These are phyloP conservation scores for Pseudomonodictys pantanalensis DNA, from an alignment of 495 filamentous ascomycete species.

Conservation along the genomic window DNA sequence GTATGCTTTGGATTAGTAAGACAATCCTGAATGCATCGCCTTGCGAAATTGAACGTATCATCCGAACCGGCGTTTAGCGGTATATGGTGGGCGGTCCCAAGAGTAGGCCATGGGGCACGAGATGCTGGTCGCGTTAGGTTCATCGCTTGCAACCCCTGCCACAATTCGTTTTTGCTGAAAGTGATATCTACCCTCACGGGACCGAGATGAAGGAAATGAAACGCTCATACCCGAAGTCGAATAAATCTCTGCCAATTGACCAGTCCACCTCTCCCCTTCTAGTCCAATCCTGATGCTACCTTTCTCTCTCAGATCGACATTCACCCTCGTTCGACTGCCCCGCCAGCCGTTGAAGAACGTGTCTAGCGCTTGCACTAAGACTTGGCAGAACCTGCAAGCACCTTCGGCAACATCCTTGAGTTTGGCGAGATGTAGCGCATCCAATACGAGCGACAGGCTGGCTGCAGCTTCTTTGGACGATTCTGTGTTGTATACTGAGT, in stretches of 20 bases:
- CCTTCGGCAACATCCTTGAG: conserved; percentile 1
- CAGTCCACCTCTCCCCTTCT: conserved; percentile 13
- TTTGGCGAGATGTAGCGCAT: conserved; percentile 12
- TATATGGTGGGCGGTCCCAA: conserved; percentile 28
- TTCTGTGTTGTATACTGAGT: conserved; percentile 13
- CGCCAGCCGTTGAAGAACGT: conserved; percentile 26
- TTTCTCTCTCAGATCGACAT: conserved; percentile 20
- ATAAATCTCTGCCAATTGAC: conserved; percentile 20
- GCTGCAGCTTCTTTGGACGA: not conserved
- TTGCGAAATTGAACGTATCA: conserved; percentile 25
- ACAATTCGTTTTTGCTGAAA: not conserved
- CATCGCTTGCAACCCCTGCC: not conserved
- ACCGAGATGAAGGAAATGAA: not conserved
- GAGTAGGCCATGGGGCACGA: conserved; percentile 24
- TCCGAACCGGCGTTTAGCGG: conserved; percentile 24
- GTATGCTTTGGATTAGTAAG: conserved; percentile 21
- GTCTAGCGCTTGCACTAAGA: conserved; percentile 26
- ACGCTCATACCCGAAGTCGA: conserved; percentile 14
- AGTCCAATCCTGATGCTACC: conserved; percentile 14
- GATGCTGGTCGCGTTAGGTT: conserved; percentile 6
- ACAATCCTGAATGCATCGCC: conserved; percentile 28
- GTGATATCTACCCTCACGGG: not conserved
- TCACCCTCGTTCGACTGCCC: conserved; percentile 4
- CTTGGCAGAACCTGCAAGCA: conserved; percentile 23
- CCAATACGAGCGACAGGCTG: conserved; percentile 22